Base-by-base conservation (phyloP, 2,329 filamentous ascomycete species). In the Chaetomium sp. region DNA sequence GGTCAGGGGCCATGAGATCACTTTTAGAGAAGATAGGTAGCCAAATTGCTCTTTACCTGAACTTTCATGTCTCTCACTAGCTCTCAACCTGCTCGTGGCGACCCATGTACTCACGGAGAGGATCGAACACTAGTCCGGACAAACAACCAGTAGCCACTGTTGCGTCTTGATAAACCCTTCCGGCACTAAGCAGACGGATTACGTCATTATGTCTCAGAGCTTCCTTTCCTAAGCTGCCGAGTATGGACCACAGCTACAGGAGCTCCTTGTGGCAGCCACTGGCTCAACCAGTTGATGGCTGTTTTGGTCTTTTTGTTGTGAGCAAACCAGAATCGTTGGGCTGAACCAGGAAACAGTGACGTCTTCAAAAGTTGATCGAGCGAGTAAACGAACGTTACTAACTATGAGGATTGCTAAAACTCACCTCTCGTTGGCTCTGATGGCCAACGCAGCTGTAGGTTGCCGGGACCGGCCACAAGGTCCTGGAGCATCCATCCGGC, bases 321-420 rank as follows among this genome's bases (percentile, higher is more conserved):
- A 60, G 27, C 33, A 57, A 63, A 61, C 51, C 42, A 9, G 38
- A 21, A 27, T 27, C 29, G 9, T 19, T 55, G 47, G 53, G 33
- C 27, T 42, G 59, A 62, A 61, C 59, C 31, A 35, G 62, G 60
- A 33, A 67, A 51, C 45, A 65, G 65, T 67, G 65, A 67, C 65
- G 65, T 67, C 51, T 54, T 51, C 23, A 16, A 47, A n/a, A 5
- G 19, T 45, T 50, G 27, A 51, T 13, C 25, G 4, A 49, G 31
- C 27, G 29, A 56, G 21, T 29, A 62, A 33, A 50, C 33, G 55
- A 33, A 58, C 49, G n/a, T 38, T 55, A 57, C 72, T n/a, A n/a
- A n/a, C n/a, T 87, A 97, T 97, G 93, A 95, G 87, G 83, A 85
- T 95, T 78, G 79, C 92, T 74, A 82, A 85, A 67, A 85, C 88